Evolutionary conservation across 1,139 yeast species (phyloP).

Genomic region (Taphrina confusa): DNA sequence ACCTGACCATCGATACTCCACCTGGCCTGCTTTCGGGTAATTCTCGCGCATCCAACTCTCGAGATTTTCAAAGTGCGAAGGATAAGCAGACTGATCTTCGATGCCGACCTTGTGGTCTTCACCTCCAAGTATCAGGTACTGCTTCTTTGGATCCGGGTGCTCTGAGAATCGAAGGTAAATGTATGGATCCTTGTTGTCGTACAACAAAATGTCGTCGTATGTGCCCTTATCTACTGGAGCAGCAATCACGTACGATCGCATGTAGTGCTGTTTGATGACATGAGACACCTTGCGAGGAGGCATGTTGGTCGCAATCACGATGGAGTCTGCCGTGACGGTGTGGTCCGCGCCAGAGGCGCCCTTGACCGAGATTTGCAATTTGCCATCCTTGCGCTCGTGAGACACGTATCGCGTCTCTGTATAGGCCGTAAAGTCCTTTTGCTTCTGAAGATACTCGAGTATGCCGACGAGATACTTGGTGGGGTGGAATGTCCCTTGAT

Average conservation of each 20-base stretch:
- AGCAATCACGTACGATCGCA: conserved; percentile 25
- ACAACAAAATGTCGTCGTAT: conserved; percentile 13
- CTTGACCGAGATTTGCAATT: conserved; percentile 3
- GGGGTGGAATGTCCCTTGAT: conserved; percentile 31
- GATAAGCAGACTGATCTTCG: conserved; percentile 10
- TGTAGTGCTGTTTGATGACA: conserved; percentile 23
- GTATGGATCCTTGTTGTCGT: conserved; percentile 30
- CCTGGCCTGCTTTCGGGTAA: not conserved
- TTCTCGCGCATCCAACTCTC: conserved; percentile 28
- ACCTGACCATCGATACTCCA: conserved; percentile 31
- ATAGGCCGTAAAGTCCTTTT: conserved; percentile 10
- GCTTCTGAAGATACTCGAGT: conserved; percentile 7
- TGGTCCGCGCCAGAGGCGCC: conserved; percentile 1
- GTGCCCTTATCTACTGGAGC: conserved; percentile 1
- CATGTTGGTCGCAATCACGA: conserved; percentile 26
- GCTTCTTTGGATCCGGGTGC: conserved; percentile 15
- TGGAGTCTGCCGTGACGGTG: not conserved
- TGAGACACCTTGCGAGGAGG: conserved; percentile 19
- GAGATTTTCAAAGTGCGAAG: conserved; percentile 10
- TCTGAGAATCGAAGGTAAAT: conserved; percentile 11
- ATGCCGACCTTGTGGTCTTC: conserved; percentile 28
- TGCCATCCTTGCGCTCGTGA: conserved; percentile 13
- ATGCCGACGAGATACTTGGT: conserved; percentile 24
- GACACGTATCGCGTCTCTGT: conserved; percentile 21
- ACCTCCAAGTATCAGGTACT: conserved; percentile 26